Evolutionary conservation across 108 stramenopile species (phyloP).

Genomic region (Cyclotella choctawhatcheeana): DNA sequence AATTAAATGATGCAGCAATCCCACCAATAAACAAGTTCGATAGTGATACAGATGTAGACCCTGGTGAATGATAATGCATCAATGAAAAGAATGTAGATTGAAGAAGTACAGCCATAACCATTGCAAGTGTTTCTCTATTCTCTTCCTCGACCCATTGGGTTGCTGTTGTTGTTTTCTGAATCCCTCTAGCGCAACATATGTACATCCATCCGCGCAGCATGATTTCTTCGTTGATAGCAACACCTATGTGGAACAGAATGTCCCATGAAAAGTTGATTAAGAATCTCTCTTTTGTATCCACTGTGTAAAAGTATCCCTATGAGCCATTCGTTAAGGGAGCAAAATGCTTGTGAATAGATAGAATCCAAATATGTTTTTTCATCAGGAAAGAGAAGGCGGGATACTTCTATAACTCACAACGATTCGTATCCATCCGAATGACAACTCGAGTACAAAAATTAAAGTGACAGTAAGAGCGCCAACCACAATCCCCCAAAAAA

Average conservation of each 20-base stretch:
- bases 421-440: constrained; percentile 41
- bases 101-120: constrained; percentile 23
- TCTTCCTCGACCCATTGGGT: constrained; percentile 12
- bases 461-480: constrained; percentile 35
- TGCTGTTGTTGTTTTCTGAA: too few relatives aligned
- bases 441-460: constrained; percentile 30
- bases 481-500: constrained; percentile 27
- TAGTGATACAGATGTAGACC: constrained; percentile 32
- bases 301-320: constrained; percentile 35
- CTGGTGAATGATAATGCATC: constrained; percentile 41
- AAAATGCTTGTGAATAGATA: too few relatives aligned
- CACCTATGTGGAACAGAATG: constrained; percentile 42
- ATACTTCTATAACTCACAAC: too few relatives aligned
- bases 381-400: too few relatives aligned
- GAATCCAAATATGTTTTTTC: too few relatives aligned
- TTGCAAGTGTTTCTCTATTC: constrained; percentile 14
- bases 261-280: constrained; percentile 43
- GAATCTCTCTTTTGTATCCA: constrained; percentile 30
- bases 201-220: constrained; percentile 54
- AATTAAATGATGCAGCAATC: constrained; percentile 38
- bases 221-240: constrained; percentile 51
- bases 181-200: constrained; percentile 17
- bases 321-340: background rate
- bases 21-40: constrained; percentile 46
- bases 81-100: constrained; percentile 47